Evolutionary conservation across 148 eudicot genomes (phyloP).

Genomic region (Pouteria glomerata): DNA sequence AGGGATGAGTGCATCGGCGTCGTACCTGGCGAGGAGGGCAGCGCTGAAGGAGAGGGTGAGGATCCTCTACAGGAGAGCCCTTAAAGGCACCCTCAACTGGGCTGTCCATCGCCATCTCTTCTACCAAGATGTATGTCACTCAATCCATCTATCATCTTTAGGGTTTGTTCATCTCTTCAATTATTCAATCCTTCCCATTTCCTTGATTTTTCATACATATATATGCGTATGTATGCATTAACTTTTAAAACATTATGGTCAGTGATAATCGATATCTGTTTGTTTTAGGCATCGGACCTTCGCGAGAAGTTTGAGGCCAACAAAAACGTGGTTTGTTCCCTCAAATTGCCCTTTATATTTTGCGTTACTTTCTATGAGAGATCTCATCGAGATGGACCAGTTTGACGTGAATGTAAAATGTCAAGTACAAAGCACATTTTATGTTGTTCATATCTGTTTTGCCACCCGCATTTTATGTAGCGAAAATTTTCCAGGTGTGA

Average conservation of each 20-base stretch:
- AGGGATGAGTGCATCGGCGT: conserved; percentile 52
- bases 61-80: conserved; percentile 69
- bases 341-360: background rate
- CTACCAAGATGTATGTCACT: conserved; percentile 61
- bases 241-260: background rate
- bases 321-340: conserved; percentile 58
- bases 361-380: background rate
- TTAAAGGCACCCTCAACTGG: conserved; percentile 93
- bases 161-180: conserved; percentile 13
- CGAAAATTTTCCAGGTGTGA: too few relatives aligned
- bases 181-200: conserved; percentile 9
- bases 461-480: too few relatives aligned
- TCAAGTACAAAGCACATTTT: background rate
- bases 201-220: background rate
- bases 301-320: conserved; percentile 81
- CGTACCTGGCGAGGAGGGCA: conserved; percentile 75
- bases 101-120: conserved; percentile 98
- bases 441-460: background rate
- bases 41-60: conserved; percentile 84
- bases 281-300: conserved; percentile 72
- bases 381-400: background rate
- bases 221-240: background rate
- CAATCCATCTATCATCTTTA: background rate
- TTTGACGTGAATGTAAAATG: background rate
- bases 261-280: conserved; percentile 4